A percentile compares a stretch with the other conserved stretches of the same genome.
Evolutionary conservation across 495 filamentous ascomycete species (phyloP).

Genomic region (Hypoxylon perforatum): DNA sequence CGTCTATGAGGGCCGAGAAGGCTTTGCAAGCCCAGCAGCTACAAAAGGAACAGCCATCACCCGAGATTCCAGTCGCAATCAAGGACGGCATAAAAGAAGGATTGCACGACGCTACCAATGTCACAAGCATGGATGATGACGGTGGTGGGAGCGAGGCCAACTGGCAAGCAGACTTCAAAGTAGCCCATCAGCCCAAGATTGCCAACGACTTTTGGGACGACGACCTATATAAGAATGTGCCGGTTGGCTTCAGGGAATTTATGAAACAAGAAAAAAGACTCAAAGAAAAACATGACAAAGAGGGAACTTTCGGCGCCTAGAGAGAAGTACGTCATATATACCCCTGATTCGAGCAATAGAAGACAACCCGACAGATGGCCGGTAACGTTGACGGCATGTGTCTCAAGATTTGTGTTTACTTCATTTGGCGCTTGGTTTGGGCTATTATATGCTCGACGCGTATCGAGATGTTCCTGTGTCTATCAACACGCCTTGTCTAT

Average conservation of each 20-base stretch:
- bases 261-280: conserved; percentile 97
- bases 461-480: conserved; percentile 34
- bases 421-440: conserved; percentile 22
- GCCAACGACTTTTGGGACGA: conserved; percentile 61
- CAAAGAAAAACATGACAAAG: conserved; percentile 73
- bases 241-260: conserved; percentile 94
- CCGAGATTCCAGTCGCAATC: conserved; percentile 7
- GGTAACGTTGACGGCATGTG: conserved; percentile 13
- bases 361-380: conserved; percentile 18
- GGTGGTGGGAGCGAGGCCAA: conserved; percentile 77
- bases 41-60: background rate
- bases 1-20: conserved; percentile 65
- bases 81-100: conserved; percentile 5
- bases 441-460: conserved; percentile 17
- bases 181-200: conserved; percentile 42
- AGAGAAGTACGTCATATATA: conserved; percentile 29
- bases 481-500: conserved; percentile 41
- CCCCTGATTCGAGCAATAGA: conserved; percentile 31
- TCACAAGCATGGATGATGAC: conserved; percentile 80
- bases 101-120: conserved; percentile 22
- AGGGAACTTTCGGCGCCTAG: conserved; percentile 55
- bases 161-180: conserved; percentile 63
- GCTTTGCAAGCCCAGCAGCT: conserved; percentile 47
- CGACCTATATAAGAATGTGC: conserved; percentile 81
- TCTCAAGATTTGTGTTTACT: conserved; percentile 9